phyloP scores from a whole-genome alignment of 805 yeast genomes.

The Maudiozyma bulderi region DNA sequence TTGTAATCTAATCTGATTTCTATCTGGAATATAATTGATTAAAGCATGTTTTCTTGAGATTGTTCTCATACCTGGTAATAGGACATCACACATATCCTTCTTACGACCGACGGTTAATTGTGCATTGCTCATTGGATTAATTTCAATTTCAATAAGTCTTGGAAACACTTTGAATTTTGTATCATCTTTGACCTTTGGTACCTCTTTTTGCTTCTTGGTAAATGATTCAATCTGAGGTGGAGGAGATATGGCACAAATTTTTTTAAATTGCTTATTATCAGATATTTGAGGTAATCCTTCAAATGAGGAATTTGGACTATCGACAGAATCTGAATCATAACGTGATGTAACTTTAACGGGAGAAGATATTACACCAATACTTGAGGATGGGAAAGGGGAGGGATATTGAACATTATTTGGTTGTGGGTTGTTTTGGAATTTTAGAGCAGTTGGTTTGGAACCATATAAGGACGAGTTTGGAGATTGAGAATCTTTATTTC shows the following conservation, averaged over 20 bases:
- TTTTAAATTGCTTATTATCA: background rate
- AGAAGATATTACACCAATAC: slow-evolving; percentile 36
- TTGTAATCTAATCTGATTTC: slow-evolving; percentile 40
- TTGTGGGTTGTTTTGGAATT: background rate
- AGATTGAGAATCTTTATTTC: background rate
- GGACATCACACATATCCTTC: slow-evolving; percentile 19
- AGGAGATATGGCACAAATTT: background rate
- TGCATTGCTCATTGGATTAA: slow-evolving; percentile 14
- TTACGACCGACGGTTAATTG: slow-evolving; percentile 25
- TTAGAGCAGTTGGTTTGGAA: background rate
- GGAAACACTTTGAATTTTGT: background rate
- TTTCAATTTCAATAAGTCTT: slow-evolving; percentile 7
- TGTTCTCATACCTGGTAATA: slow-evolving; percentile 23
- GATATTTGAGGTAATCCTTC: background rate
- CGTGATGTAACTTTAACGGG: slow-evolving; percentile 17
- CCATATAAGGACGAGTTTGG: slow-evolving; percentile 2
- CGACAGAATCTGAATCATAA: background rate
- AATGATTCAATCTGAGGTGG: background rate
- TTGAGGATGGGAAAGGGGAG: slow-evolving; percentile 65
- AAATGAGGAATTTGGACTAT: slow-evolving; percentile 2
- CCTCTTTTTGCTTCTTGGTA: background rate
- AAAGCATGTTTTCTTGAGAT: slow-evolving; percentile 28
- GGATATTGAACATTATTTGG: slow-evolving; percentile 34
- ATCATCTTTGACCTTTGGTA: background rate
- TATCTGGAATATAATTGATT: slow-evolving; percentile 32